A percentile compares a stretch with the other conserved stretches of the same genome.
Conservation (phyloP, 1,284 basidiomycete genomes). For the Heterobasidion annosum region DNA sequence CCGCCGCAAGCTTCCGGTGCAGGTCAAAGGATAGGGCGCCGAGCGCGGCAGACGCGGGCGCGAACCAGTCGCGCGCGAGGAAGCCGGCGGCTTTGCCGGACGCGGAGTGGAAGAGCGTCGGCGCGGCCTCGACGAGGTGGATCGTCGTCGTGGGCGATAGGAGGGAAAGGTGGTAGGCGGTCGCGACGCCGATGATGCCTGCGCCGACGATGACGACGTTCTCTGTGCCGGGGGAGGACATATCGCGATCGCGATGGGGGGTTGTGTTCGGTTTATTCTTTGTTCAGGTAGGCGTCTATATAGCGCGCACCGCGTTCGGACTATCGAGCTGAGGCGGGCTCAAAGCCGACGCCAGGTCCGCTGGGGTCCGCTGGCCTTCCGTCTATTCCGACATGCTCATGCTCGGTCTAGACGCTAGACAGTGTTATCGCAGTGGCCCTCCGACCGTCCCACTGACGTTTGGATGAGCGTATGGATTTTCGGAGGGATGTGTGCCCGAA, state of each 20-base stretch:
- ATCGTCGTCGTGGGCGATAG: constrained; percentile 18
- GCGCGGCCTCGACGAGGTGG: constrained; percentile 25
- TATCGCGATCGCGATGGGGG: neutral
- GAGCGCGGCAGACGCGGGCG: constrained; percentile 34
- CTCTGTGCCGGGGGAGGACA: neutral
- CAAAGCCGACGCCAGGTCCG: too few species aligned
- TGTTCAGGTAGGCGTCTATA: too few species aligned
- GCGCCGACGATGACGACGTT: constrained; percentile 28
- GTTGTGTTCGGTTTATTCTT: too few species aligned
- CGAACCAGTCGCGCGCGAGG: constrained; percentile 60
- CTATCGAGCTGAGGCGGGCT: too few species aligned
- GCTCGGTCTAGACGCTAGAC: too few species aligned
- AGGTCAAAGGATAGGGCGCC: constrained; percentile 49
- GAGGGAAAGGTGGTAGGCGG: constrained; percentile 34
- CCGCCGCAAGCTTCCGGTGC: constrained; percentile 43
- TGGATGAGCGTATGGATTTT: too few species aligned
- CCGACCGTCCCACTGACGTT: too few species aligned
- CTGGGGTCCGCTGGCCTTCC: too few species aligned
- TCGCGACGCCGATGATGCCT: constrained; percentile 54
- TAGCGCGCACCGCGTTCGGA: too few species aligned
- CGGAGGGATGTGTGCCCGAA: too few species aligned
- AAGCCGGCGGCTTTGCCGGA: constrained; percentile 60
- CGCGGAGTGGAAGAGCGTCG: constrained; percentile 32
- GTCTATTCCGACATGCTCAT: too few species aligned
- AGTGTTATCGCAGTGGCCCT: too few species aligned